Conservation (phyloP, 352 stramenopile genomes). For the Globisporangium echinulatum region DNA sequence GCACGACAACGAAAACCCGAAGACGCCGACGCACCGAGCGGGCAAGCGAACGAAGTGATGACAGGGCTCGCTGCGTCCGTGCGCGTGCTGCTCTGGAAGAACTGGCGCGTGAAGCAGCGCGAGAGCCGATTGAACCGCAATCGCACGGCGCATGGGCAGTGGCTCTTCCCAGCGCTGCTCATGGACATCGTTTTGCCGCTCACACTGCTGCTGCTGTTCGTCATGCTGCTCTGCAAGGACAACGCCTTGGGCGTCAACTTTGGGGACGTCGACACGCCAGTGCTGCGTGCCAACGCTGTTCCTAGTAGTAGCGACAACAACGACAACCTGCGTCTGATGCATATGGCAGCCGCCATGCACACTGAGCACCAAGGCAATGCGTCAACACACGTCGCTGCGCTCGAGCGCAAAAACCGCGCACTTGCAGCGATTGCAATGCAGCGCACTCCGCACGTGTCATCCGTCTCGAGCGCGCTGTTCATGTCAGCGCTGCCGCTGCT, state of each 20-base stretch:
- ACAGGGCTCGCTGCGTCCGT: slow-evolving; percentile 16
- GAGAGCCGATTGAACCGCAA: slow-evolving; percentile 58
- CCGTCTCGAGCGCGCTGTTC: slow-evolving; percentile 21
- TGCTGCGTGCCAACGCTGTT: no score
- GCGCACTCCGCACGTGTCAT: no score
- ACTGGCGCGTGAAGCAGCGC: slow-evolving; percentile 79
- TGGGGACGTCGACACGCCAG: neutral
- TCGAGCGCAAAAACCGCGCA: neutral
- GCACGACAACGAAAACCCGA: no score
- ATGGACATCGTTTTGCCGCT: slow-evolving; percentile 67
- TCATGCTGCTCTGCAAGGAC: slow-evolving; percentile 48
- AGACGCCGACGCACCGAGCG: no score
- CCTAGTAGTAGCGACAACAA: neutral
- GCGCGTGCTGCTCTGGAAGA: slow-evolving; percentile 73
- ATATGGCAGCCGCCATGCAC: no score
- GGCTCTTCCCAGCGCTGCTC: slow-evolving; percentile 63
- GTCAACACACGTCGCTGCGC: neutral
- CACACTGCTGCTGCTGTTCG: slow-evolving; percentile 44
- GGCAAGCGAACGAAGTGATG: slow-evolving; percentile 2
- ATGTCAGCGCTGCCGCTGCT: slow-evolving; percentile 54
- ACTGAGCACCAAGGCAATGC: neutral
- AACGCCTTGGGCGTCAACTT: slow-evolving; percentile 22
- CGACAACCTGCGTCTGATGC: neutral
- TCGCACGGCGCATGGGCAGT: slow-evolving; percentile 24
- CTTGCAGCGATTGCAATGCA: neutral